phyloP scores from a whole-genome alignment of 192 early-diverging fungal genomes.

The Gamsiella multidivaricata region DNA sequence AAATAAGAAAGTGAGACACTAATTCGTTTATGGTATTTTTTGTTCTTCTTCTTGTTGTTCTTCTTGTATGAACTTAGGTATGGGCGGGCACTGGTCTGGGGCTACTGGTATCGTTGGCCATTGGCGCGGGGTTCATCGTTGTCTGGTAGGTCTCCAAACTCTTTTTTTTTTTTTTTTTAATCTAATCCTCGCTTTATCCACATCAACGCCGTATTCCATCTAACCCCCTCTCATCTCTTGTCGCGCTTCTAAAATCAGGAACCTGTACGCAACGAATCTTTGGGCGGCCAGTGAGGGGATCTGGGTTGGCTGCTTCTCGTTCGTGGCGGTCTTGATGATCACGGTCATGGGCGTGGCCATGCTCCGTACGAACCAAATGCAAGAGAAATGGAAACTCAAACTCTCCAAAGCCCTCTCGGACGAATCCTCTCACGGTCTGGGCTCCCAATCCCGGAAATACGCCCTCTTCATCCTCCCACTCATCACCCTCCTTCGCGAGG shows the following conservation, averaged over 20 bases:
- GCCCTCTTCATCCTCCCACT: conserved; percentile 88
- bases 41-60: not conserved
- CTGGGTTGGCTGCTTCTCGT: conserved; percentile 65
- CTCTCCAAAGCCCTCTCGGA: conserved; percentile 62
- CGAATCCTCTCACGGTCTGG: conserved; percentile 32
- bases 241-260: conserved; percentile 14
- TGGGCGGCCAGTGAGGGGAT: conserved; percentile 71
- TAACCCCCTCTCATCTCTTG: not conserved
- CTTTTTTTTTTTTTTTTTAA: not conserved
- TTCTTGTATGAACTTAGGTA: conserved; percentile 61
- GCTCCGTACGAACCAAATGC: conserved; percentile 75
- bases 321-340: conserved; percentile 84
- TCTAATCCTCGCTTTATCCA: not conserved
- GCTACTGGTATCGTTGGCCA: conserved; percentile 70
- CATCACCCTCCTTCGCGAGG: conserved; percentile 87
- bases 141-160: conserved; percentile 70
- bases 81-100: conserved; percentile 81
- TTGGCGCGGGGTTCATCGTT: conserved; percentile 81
- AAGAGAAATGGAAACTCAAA: conserved; percentile 82
- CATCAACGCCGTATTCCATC: not conserved
- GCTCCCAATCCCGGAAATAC: conserved; percentile 57
- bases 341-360: conserved; percentile 86
- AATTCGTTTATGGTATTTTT: too few relatives aligned
- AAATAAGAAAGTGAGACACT: too few relatives aligned
- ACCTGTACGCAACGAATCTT: conserved; percentile 36